Conservation (phyloP, 2,329 filamentous ascomycete species). For the Penicillium sp. region DNA sequence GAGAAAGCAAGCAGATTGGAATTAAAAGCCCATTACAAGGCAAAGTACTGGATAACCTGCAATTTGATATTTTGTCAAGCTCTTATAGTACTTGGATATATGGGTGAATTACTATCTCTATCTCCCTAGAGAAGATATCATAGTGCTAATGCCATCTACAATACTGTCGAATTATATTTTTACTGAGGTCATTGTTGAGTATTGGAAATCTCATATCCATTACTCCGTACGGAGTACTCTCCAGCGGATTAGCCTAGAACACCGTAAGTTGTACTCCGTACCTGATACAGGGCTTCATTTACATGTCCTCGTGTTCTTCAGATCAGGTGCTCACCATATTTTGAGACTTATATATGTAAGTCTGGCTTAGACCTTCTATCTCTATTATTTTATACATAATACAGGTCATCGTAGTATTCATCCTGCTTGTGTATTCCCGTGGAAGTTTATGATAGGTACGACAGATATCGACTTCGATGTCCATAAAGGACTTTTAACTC, state of each 20-base stretch:
- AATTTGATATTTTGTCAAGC: conserved; percentile 7
- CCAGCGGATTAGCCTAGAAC: background rate
- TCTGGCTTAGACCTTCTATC: too few species aligned
- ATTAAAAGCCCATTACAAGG: conserved; percentile 4
- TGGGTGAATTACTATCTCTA: background rate
- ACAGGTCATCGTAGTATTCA: background rate
- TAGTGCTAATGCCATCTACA: background rate
- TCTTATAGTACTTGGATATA: background rate
- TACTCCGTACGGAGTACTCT: too few species aligned
- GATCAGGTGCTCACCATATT: background rate
- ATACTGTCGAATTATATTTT: background rate
- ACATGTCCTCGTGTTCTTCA: background rate
- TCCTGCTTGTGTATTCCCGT: background rate
- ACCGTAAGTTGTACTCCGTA: background rate
- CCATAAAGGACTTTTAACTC: background rate
- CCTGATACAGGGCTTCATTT: background rate
- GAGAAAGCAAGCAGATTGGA: conserved; percentile 21
- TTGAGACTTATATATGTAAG: background rate
- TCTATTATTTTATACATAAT: background rate
- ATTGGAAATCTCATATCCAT: background rate
- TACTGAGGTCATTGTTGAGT: background rate
- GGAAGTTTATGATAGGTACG: background rate
- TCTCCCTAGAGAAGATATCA: background rate
- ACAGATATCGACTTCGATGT: background rate
- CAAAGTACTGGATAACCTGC: background rate